phyloP scores from a whole-genome alignment of 176 grass and related monocot species.

The Bolboschoenus planiculmis region DNA sequence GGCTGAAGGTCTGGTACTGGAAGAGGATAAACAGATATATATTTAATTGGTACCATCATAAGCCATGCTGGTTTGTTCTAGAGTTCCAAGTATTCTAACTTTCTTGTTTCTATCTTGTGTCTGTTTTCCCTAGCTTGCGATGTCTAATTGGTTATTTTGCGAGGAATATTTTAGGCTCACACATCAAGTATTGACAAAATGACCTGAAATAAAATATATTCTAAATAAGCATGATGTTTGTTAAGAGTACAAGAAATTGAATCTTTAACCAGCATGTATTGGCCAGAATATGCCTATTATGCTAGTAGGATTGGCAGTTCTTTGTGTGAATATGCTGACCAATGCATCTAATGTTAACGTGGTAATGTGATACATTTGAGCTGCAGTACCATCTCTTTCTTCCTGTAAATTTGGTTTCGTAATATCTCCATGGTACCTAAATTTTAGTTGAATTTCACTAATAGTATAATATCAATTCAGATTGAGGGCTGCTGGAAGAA shows the following conservation, averaged over 20 bases:
- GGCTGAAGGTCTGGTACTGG: background rate
- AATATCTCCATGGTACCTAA: background rate
- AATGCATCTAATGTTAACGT: background rate
- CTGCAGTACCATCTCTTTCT: background rate
- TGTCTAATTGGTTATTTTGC: background rate
- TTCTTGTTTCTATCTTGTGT: background rate
- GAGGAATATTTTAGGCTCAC: background rate
- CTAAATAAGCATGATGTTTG: background rate
- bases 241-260: background rate
- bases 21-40: background rate
- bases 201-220: background rate
- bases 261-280: background rate
- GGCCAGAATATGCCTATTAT: background rate
- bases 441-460: background rate
- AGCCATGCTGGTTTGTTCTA: background rate
- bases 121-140: background rate
- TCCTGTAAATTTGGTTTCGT: background rate
- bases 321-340: background rate
- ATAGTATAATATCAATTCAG: constrained; percentile 23
- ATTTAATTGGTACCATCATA: background rate
- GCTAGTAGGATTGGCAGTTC: background rate
- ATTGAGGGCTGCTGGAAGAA: constrained; percentile 57
- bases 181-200: background rate
- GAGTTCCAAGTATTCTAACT: background rate
- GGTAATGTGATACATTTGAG: background rate